Evolutionary conservation across 148 eudicot genomes (phyloP).

Genomic region (Rheum nobile): DNA sequence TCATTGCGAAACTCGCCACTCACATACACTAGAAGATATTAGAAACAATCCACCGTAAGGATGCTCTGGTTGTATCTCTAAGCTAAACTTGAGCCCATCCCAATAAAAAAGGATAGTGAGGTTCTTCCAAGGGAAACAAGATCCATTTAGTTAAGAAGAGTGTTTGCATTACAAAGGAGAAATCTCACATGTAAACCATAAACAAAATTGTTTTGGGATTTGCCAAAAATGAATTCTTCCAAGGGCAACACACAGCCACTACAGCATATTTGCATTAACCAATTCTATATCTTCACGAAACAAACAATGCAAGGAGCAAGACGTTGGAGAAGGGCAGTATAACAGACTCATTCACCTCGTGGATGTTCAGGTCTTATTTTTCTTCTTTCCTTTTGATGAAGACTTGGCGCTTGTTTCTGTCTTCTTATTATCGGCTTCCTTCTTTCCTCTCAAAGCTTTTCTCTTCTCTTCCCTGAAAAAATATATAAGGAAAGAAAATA

Average conservation of each 20-base stretch:
- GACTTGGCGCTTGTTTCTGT: not conserved
- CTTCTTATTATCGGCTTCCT: slow-evolving; percentile 9
- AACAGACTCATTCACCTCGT: not conserved
- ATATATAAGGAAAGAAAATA: not conserved
- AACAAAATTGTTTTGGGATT: slow-evolving; percentile 2
- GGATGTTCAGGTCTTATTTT: not conserved
- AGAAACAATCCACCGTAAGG: no score
- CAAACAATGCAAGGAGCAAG: not conserved
- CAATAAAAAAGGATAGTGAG: no score
- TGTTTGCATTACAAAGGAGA: not conserved
- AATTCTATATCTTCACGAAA: not conserved
- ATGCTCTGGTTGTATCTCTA: no score
- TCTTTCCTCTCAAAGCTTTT: slow-evolving; percentile 19
- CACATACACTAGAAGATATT: no score
- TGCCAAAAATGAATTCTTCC: not conserved
- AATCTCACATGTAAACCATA: slow-evolving; percentile 4
- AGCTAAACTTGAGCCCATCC: no score
- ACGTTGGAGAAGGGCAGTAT: not conserved
- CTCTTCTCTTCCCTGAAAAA: slow-evolving; percentile 42
- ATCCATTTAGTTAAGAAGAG: not conserved
- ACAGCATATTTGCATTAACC: not conserved
- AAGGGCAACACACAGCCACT: not conserved
- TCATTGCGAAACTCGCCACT: no score
- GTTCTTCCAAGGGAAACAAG: no score
- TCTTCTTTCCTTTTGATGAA: not conserved